Conservation (phyloP, 345 rosid genomes). For the Populus deltoides region DNA sequence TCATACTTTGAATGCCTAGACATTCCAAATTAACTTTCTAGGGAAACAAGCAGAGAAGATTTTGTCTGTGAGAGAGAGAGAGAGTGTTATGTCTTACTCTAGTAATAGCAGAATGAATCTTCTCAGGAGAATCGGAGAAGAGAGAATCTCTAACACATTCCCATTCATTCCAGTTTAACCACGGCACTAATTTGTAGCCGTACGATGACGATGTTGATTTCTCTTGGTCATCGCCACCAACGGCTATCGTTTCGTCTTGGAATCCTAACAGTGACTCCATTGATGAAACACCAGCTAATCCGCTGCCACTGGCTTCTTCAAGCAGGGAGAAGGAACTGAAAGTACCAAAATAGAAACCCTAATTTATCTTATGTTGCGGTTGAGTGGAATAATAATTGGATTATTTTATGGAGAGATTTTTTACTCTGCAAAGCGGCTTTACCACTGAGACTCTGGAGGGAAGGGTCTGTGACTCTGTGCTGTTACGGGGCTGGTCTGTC, state of each 20-base stretch:
- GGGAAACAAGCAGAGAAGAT: too few species aligned
- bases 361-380: neutral
- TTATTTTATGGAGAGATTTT: neutral
- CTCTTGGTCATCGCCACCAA: conserved; percentile 25
- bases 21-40: too few species aligned
- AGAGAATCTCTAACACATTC: conserved; percentile 69
- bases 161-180: conserved; percentile 96
- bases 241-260: conserved; percentile 34
- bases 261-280: conserved; percentile 45
- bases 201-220: conserved; percentile 26
- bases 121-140: conserved; percentile 63
- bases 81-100: conserved; percentile 45
- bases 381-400: too few species aligned
- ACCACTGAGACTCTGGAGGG: neutral
- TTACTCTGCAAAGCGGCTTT: neutral
- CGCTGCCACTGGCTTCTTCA: neutral
- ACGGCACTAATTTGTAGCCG: conserved; percentile 69
- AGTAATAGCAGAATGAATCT: conserved; percentile 50
- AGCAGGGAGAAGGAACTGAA: neutral
- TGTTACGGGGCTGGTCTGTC: neutral
- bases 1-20: too few species aligned
- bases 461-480: neutral
- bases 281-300: neutral
- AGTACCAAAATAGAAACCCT: neutral
- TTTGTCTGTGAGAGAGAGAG: neutral